phyloP scores from a whole-genome alignment of 2,329 filamentous ascomycete genomes.

The Sporothrix curviconia region DNA sequence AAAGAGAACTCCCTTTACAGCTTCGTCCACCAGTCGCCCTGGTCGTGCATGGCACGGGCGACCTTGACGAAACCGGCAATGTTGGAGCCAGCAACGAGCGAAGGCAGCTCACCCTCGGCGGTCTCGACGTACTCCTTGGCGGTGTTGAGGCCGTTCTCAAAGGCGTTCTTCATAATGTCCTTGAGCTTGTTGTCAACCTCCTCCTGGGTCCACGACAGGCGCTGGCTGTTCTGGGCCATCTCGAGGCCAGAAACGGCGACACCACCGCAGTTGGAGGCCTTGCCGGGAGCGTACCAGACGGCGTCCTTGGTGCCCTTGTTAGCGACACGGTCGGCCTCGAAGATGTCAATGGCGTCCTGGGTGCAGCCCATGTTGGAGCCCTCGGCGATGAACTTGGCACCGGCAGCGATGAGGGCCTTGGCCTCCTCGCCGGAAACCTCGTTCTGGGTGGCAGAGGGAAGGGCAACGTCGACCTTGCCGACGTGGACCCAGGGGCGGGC shows the following conservation, averaged over 20 bases:
- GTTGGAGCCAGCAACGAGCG: slow-evolving; percentile 87
- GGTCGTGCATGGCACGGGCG: slow-evolving; percentile 85
- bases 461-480: slow-evolving; percentile 80
- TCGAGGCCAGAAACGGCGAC: slow-evolving; percentile 95
- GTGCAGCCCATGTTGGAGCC: slow-evolving; percentile 99
- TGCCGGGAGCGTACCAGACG: slow-evolving; percentile 95
- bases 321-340: slow-evolving; percentile 70
- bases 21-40: slow-evolving; percentile 80
- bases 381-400: slow-evolving; percentile 83
- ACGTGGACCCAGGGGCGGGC: slow-evolving; percentile 89
- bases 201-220: slow-evolving; percentile 77
- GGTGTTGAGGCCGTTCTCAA: slow-evolving; percentile 80
- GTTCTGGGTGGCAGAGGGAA: slow-evolving; percentile 94
- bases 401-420: slow-evolving; percentile 67
- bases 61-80: slow-evolving; percentile 98
- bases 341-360: slow-evolving; percentile 86
- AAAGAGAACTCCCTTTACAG: slow-evolving; percentile 11
- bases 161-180: slow-evolving; percentile 90
- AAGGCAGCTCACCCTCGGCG: slow-evolving; percentile 77
- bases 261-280: slow-evolving; percentile 95
- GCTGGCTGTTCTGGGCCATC: slow-evolving; percentile 95
- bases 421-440: slow-evolving; percentile 92
- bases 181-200: slow-evolving; percentile 89
- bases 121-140: slow-evolving; percentile 80
- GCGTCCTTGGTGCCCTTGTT: slow-evolving; percentile 52